phyloP scores from a whole-genome alignment of 805 yeast species.

The Wickerhamiella australiensis region DNA sequence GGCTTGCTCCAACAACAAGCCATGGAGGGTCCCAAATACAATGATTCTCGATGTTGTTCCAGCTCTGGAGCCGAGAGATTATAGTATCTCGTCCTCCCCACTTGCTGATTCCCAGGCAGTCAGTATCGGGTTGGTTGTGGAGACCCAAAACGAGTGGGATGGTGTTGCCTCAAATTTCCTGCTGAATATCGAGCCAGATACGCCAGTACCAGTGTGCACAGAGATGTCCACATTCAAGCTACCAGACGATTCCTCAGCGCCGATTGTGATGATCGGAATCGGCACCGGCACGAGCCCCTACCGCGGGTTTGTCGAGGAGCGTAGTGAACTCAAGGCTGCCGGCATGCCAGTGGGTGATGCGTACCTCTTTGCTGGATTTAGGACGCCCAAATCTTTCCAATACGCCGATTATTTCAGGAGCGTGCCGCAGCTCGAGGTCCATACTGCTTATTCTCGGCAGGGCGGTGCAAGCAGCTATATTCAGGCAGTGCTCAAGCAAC shows the following conservation, averaged over 20 bases:
- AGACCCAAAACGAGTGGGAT: slow-evolving; percentile 25
- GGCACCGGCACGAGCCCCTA: slow-evolving; percentile 90
- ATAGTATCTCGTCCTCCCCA: slow-evolving; percentile 74
- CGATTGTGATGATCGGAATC: slow-evolving; percentile 71
- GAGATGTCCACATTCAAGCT: slow-evolving; percentile 71
- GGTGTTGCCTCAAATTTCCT: slow-evolving; percentile 21
- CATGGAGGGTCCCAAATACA: slow-evolving; percentile 63
- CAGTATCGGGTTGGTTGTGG: slow-evolving; percentile 72
- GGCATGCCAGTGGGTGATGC: slow-evolving; percentile 16
- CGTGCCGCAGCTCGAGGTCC: slow-evolving; percentile 2
- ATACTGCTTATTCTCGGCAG: slow-evolving; percentile 17
- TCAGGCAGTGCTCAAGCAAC: slow-evolving; percentile 8
- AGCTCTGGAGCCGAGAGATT: slow-evolving; percentile 67
- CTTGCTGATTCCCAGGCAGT: slow-evolving; percentile 51
- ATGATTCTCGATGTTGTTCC: slow-evolving; percentile 59
- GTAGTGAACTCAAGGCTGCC: slow-evolving; percentile 32
- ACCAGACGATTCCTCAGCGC: slow-evolving; percentile 58
- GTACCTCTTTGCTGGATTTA: slow-evolving; percentile 17
- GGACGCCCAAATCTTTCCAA: slow-evolving; percentile 16
- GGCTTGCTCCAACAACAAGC: slow-evolving; percentile 41
- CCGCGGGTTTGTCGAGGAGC: slow-evolving; percentile 73
- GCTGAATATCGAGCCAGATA: not conserved
- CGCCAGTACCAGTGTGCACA: slow-evolving; percentile 54
- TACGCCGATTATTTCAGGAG: slow-evolving; percentile 14
- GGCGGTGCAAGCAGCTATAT: slow-evolving; percentile 12